Evolutionary conservation across 371 early-diverging fungal species (phyloP).

Genomic region (Cokeromyces recurvatus): DNA sequence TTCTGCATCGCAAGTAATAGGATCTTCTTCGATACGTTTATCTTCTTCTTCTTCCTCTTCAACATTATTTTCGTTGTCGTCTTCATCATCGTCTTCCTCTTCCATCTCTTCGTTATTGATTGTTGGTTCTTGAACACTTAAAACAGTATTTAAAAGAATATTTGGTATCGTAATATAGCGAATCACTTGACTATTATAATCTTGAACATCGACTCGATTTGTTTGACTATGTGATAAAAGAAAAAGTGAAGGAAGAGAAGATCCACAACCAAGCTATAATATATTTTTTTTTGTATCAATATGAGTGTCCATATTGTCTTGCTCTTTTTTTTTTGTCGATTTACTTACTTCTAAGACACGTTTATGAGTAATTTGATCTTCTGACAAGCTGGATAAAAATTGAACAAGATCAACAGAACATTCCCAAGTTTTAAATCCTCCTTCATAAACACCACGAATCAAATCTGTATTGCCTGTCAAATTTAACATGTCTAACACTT

Average conservation of each 20-base stretch:
- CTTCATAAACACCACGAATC: constrained; percentile 86
- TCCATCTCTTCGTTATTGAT: constrained; percentile 8
- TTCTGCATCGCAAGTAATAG: constrained; percentile 42
- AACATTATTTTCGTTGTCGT: constrained; percentile 4
- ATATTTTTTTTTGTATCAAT: too few species aligned
- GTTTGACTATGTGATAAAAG: constrained; percentile 47
- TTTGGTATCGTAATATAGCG: constrained; percentile 88
- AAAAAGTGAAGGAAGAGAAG: constrained; percentile 80
- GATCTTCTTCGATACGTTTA: constrained; percentile 40
- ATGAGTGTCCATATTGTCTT: neutral
- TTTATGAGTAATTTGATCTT: constrained; percentile 41
- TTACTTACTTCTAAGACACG: constrained; percentile 58
- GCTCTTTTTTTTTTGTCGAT: neutral
- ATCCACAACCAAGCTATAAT: constrained; percentile 95
- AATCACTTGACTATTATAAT: constrained; percentile 89
- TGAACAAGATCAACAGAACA: constrained; percentile 82
- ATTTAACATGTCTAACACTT: constrained; percentile 47
- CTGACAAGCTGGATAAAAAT: constrained; percentile 50
- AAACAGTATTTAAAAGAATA: constrained; percentile 71
- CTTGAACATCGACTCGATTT: constrained; percentile 80
- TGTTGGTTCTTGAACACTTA: constrained; percentile 26
- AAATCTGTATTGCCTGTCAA: constrained; percentile 70
- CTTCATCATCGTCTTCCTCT: constrained; percentile 23
- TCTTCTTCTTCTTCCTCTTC: constrained; percentile 33
- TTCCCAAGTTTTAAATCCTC: constrained; percentile 96